Evolutionary conservation across 768 basidiomycete species (phyloP).

Genomic region (Suillus subalutaceus): DNA sequence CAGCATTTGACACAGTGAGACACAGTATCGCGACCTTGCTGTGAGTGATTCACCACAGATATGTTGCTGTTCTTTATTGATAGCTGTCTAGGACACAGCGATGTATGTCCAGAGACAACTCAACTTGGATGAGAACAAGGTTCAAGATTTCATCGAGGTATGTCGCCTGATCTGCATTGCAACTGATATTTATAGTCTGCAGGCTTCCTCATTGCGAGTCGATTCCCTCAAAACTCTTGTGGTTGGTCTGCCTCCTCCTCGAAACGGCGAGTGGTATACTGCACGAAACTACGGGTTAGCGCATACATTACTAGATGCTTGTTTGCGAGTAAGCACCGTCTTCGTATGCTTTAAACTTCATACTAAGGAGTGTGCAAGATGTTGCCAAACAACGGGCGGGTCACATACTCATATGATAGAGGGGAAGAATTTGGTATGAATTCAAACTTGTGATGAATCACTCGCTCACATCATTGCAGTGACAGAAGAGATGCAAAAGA

Average conservation of each 20-base stretch:
- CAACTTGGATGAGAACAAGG: conserved; percentile 38
- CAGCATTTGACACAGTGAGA: background rate
- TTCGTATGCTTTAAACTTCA: background rate
- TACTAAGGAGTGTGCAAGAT: conserved; percentile 31
- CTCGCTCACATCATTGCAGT: conserved; percentile 21
- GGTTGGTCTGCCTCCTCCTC: conserved; percentile 46
- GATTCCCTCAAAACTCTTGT: conserved; percentile 43
- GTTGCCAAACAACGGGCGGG: conserved; percentile 43
- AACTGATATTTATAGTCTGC: conserved; percentile 1
- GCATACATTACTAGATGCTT: conserved; percentile 39
- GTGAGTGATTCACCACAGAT: conserved; percentile 23
- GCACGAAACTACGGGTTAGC: conserved; percentile 48
- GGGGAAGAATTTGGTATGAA: conserved; percentile 26
- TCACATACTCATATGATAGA: conserved; percentile 29
- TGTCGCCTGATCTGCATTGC: background rate
- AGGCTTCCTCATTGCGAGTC: conserved; percentile 46
- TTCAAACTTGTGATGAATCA: background rate
- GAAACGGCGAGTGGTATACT: conserved; percentile 37
- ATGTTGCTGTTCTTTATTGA: background rate
- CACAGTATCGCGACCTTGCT: conserved; percentile 45
- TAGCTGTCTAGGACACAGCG: conserved; percentile 41
- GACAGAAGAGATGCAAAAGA: conserved; percentile 39
- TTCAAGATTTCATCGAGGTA: conserved; percentile 53
- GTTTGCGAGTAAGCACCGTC: conserved; percentile 35
- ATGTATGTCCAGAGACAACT: conserved; percentile 47